phyloP scores from a whole-genome alignment of 495 filamentous ascomycete genomes.

The Aspergillus conjunctus region DNA sequence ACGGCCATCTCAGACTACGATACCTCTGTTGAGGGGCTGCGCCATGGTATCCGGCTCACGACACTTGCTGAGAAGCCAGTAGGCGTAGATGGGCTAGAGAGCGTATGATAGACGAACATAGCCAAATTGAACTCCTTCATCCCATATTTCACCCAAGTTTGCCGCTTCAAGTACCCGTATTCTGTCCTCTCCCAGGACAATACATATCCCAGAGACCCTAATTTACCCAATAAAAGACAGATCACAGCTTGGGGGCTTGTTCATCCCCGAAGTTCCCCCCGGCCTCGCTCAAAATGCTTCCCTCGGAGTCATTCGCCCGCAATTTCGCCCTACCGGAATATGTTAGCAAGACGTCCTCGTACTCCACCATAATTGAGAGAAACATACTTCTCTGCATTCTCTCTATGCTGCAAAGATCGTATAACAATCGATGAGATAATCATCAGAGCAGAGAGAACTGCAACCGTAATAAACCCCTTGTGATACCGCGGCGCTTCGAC shows the following conservation, averaged over 20 bases:
- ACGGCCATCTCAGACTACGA: conserved; percentile 58
- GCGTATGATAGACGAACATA: conserved; percentile 1
- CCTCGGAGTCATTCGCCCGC: background rate
- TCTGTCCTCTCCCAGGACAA: too few relatives aligned
- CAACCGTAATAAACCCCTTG: conserved; percentile 50
- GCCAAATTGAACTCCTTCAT: too few relatives aligned
- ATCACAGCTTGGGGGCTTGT: background rate
- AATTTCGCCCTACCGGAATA: background rate
- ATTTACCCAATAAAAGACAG: background rate
- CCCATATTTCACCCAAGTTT: too few relatives aligned
- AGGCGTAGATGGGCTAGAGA: conserved; percentile 45
- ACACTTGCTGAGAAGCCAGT: conserved; percentile 47
- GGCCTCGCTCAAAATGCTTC: background rate
- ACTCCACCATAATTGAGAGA: background rate
- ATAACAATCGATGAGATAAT: conserved; percentile 34
- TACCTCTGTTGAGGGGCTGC: conserved; percentile 43
- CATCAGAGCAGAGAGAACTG: conserved; percentile 37
- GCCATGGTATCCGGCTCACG: conserved; percentile 51
- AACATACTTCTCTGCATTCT: conserved; percentile 32
- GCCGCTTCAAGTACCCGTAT: too few relatives aligned
- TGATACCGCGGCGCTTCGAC: conserved; percentile 51
- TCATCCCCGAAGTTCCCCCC: background rate
- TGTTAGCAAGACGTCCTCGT: background rate
- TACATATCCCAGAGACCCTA: too few relatives aligned
- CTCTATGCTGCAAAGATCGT: conserved; percentile 41